Percentiles rank a stretch among this genome's conserved stretches.
Evolutionary conservation across 2,329 filamentous ascomycete species (phyloP).

Genomic region (Alternaria ventricosa): DNA sequence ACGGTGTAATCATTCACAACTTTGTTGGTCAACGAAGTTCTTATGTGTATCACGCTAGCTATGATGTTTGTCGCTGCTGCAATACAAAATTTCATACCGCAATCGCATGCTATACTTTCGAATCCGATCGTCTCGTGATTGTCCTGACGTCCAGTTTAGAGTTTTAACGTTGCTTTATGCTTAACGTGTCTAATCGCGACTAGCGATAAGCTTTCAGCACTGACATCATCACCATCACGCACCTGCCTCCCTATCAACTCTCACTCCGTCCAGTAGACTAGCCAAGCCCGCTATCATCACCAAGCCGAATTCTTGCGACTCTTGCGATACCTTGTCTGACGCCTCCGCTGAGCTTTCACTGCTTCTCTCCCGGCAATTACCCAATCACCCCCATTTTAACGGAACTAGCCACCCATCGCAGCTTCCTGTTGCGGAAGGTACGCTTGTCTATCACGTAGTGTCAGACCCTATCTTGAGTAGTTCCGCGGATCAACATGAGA

Average conservation of each 20-base stretch:
- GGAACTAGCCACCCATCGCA: constrained; percentile 4
- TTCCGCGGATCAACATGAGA: constrained; percentile 13
- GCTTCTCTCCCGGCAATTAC: neutral
- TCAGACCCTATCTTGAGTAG: constrained; percentile 17
- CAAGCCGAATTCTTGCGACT: constrained; percentile 1
- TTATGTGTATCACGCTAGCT: neutral
- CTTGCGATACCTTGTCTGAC: neutral
- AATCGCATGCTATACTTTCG: neutral
- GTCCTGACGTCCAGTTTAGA: constrained; percentile 3
- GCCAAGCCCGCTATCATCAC: neutral
- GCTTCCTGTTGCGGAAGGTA: constrained; percentile 31
- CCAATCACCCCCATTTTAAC: neutral
- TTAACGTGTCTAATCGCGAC: constrained; percentile 8
- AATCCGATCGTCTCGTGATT: neutral
- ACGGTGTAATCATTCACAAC: neutral
- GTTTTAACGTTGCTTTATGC: constrained; percentile 28
- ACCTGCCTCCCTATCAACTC: neutral
- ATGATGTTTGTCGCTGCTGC: neutral
- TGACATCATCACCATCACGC: constrained; percentile 11
- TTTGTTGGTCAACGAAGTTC: neutral
- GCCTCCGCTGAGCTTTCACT: neutral
- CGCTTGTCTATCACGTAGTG: constrained; percentile 18
- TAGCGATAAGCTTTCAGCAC: constrained; percentile 13
- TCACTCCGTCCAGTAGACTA: neutral
- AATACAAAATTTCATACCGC: neutral